Percentiles rank a stretch among this genome's conserved stretches.
phyloP scores from a whole-genome alignment of 2,329 filamentous ascomycete genomes.

The Aspergillus phoenicis region DNA sequence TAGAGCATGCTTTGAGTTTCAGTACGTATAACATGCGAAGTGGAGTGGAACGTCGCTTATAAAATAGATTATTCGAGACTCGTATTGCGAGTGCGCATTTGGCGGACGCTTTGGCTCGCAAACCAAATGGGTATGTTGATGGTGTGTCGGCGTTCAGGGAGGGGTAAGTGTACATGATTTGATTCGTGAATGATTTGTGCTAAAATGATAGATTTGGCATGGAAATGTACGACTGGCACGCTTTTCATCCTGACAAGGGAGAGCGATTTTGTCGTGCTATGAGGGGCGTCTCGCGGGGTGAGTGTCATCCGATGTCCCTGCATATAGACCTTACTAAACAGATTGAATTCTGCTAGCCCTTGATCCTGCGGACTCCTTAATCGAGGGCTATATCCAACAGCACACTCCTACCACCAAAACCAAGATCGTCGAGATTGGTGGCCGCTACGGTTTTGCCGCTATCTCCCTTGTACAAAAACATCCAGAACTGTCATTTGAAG shows the following conservation, averaged over 20 bases:
- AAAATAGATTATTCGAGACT: background rate
- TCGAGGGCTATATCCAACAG: background rate
- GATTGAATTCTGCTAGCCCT: background rate
- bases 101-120: background rate
- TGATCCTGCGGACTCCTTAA: background rate
- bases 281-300: background rate
- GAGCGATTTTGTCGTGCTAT: slow-evolving; percentile 1
- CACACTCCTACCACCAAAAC: background rate
- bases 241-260: background rate
- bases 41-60: background rate
- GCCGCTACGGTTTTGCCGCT: slow-evolving; percentile 2
- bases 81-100: slow-evolving; percentile 3
- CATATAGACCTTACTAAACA: accelerated
- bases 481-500: background rate
- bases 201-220: background rate
- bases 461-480: background rate
- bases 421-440: background rate
- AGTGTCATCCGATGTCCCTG: background rate
- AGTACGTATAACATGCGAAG: background rate
- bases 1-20: background rate
- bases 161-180: background rate
- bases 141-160: background rate
- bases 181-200: background rate
- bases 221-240: slow-evolving; percentile 9
- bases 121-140: background rate